Percentiles rank a stretch among this genome's conserved stretches.
Evolutionary conservation across 306 rosid genomes (phyloP).

Genomic region (Vicia villosa): DNA sequence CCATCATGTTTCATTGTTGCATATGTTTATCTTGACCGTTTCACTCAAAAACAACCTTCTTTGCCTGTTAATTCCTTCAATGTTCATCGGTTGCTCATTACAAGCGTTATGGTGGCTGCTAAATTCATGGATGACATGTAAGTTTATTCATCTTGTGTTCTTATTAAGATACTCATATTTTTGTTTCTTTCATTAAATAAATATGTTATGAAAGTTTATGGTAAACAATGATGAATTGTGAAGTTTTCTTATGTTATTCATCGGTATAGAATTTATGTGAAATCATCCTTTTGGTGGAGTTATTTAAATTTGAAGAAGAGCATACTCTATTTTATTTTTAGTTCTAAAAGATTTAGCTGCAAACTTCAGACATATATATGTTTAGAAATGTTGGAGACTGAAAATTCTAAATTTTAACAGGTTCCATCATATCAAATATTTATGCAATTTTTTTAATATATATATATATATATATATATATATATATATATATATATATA

Average conservation of each 20-base stretch:
- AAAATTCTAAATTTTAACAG: too few relatives aligned
- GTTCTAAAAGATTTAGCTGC: too few relatives aligned
- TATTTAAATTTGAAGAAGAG: background rate
- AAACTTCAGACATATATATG: too few relatives aligned
- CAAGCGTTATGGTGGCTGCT: constrained; percentile 92
- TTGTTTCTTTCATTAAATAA: background rate
- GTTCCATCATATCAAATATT: too few relatives aligned
- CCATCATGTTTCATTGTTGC: constrained; percentile 88
- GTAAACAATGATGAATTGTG: background rate
- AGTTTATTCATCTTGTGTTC: constrained; percentile 35
- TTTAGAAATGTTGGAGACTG: too few relatives aligned
- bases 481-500: too few relatives aligned
- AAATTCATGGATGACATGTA: constrained; percentile 99
- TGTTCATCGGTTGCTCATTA: constrained; percentile 85
- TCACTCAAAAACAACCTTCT: constrained; percentile 75
- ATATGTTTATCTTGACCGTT: constrained; percentile 88
- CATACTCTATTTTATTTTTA: too few relatives aligned
- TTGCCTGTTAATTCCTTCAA: constrained; percentile 83
- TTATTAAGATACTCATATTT: background rate
- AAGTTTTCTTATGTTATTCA: background rate
- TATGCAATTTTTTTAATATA: too few relatives aligned
- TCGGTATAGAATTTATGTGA: background rate
- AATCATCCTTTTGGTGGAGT: background rate
- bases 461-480: too few relatives aligned
- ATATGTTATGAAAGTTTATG: background rate